Base-by-base conservation (phyloP, 495 filamentous ascomycete species). In the Lepraria neglecta region DNA sequence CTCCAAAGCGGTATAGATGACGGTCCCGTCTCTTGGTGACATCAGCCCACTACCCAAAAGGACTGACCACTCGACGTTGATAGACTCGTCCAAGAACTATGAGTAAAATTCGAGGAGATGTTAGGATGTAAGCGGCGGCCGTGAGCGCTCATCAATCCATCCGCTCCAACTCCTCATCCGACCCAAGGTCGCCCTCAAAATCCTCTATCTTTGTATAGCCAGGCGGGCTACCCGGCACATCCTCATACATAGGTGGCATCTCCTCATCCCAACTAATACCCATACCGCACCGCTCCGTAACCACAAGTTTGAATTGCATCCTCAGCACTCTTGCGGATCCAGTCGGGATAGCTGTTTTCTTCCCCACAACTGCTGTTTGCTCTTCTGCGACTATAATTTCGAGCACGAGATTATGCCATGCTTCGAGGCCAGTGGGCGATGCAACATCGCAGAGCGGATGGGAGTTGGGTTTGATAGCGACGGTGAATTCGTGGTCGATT, bases 191-290 rank as follows among this genome's bases (percentile, higher is more conserved):
- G 17, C 68, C 70, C 0, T 69, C 67, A 60, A 66, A 72, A 48
- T 74, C 76, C 30, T 76, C 71, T 31, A 79, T 67, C 61, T 70
- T 74, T n/a, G 70, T 71, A 68, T 98, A 97, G 3, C 80, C 81
- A 0, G 94, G 94, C 38, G 94, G 94, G 50, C 87, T 89, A 9
- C 84, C 85, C 0, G 92, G 92, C 31, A 99, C 91, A 69, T 97
- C 89, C 75, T 94, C 88, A 69, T 99, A 99, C 68, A 92, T 83
- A 0, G 94, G 94, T 42, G 94, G 94, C 72, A 87, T 84, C 74
- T 99, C 94, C 73, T 96, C 91, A 61, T 99, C 94, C 94, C 94
- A 99, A 69, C 86, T 89, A 68, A 99, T 92, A 3, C 94, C 94
- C 56, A 97, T 78, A 3, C 95, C 94, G 19, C 81, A 81, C 42